Evolutionary conservation across 176 grass and related monocot species (phyloP), one percentile per base, ranked within the genome.

Genomic region (Elymus sibiricus): DNA sequence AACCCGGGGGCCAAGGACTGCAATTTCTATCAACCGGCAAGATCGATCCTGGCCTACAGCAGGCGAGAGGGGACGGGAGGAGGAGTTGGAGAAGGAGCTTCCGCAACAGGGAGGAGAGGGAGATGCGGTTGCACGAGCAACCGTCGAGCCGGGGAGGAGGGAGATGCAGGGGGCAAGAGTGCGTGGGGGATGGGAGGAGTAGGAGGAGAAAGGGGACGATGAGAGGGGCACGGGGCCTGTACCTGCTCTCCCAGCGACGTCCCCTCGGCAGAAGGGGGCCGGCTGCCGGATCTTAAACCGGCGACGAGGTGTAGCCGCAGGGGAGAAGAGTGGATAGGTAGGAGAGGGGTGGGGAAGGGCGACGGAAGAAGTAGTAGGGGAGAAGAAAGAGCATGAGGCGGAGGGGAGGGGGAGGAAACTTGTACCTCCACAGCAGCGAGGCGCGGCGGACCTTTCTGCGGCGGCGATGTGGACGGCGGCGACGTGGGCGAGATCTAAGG

Each of bases 211-310:
- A 11, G 40, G 5, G 70, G 42, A 28, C 19, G 22, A 43, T 27
- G 15, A 19, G 14, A 17, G 44, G 26, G 15, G 15, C 1, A 19
- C 42, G 72, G 43, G 26, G 3, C 27, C 4, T 75, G 4, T 51
- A 16, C 72, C 25, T 51, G 8, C 27, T 49, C 25, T 51, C 11
- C 69, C n/a, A 24, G 8, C 24, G 72, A 21, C 8, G 43, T 17
- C 15, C 15, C 72, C 8, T 29, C 26, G 72, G 15, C 10, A 25
- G 25, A 75, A 29, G 43, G 42, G 70, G 25, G 16, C 4, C 40
- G 70, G 24, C 72, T 25, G 72, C 43, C 72, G 72, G 72, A 75
- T 75, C 72, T 75, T 75, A 46, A 51, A 75, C 72, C 43, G 43
- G 72, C 72, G 72, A 75, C 72, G 26, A 75, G 72, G 72, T 75